Evolutionary conservation across 805 yeast genomes (phyloP), one percentile per base, ranked within the genome.

Genomic region (Schwanniomyces yamadae): DNA sequence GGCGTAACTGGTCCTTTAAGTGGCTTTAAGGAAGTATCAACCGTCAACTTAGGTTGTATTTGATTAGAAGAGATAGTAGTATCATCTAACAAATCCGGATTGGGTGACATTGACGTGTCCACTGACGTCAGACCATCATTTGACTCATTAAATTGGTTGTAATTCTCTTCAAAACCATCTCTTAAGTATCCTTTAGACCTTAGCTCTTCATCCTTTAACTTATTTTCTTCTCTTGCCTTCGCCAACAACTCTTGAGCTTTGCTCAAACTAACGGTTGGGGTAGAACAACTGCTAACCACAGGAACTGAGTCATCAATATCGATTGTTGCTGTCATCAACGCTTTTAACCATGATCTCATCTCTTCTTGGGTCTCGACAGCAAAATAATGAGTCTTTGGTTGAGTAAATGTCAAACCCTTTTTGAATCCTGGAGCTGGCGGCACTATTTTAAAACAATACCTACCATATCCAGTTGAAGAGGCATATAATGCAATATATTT

Each of bases 341-440:
- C 95, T 35, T 89, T 84, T 80, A 90, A 80, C 99, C 99, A 93
- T 2, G 75, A 76, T 55, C 96, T 74, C 96, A 91, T 84, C 45
- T 91, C 98, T 33, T 88, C 95, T 39, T 73, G 77, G 0, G 87
- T 75, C 33, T 93, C 97, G 28, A 91, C 96, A 0, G 98, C 97
- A 72, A 93, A 93, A 59, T 84, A 93, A 53, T 93, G 99, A 6
- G 89, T 85, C 47, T 89, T 87, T 19, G 96, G 99, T 45, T 90
- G 96, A 0, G 99, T 93, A 59, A 93, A 93, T 0, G 96, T 90
- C 39, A 93, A 76, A 0, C 98, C 98, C 63, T 90, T 91, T 46
- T 83, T 82, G 35, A 91, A 86, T 0, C 99, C 99, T 0, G 98
- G 98, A 2, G 95, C 95, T 0, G 99, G 99, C 7, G 99, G 99